Evolutionary conservation across 2,329 filamentous ascomycete species (phyloP), one percentile per base, ranked within the genome.

Genomic region (Colletotrichum sidae): DNA sequence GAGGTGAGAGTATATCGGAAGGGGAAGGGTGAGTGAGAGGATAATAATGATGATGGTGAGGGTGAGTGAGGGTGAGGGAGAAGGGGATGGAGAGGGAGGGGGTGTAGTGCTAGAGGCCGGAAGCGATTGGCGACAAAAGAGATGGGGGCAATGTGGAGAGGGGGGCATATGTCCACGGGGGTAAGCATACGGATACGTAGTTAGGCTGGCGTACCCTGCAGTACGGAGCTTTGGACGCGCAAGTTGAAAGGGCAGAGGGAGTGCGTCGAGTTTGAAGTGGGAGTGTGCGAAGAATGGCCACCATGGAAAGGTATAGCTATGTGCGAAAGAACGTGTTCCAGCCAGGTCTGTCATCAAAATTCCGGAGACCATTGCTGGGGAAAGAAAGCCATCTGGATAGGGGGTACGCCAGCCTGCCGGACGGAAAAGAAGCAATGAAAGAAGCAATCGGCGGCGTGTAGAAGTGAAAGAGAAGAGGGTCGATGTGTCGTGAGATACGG

Each of bases 381-480:
- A 47, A 55, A 44, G 37, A 65, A 11, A 47, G 15, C 39, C 42
- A 25, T 25, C 25, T 25, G 25, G 25, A 25, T 25, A 61, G 57
- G 61, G 57, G 51, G 50, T n/a, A 35, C 45, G 9, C 38, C 44
- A 54, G 61, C 51, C 46, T 65, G 46, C 51, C 57, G 55, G 57
- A 51, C 62, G 57, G 51, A 65, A 65, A 65, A 65, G 62, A 65
- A 65, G 61, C 45, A 45, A 61, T 61, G 51, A 55, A 61, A 65
- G 57, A 65, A 65, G 62, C 51, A 61, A 61, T 13, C 37, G 39
- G 57, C 51, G 57, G 62, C 62, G 57, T 65, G 62, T 55, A 45
- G 15, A 35, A 39, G 45, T 41, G 51, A 54, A 54, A 60, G 61
- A 60, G 61, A 65, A 45, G 50, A 45, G 51, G 62, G 46, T 41